Evolutionary conservation across 1,284 basidiomycete genomes (phyloP).

Genomic region (Apiotrichum gracile): DNA sequence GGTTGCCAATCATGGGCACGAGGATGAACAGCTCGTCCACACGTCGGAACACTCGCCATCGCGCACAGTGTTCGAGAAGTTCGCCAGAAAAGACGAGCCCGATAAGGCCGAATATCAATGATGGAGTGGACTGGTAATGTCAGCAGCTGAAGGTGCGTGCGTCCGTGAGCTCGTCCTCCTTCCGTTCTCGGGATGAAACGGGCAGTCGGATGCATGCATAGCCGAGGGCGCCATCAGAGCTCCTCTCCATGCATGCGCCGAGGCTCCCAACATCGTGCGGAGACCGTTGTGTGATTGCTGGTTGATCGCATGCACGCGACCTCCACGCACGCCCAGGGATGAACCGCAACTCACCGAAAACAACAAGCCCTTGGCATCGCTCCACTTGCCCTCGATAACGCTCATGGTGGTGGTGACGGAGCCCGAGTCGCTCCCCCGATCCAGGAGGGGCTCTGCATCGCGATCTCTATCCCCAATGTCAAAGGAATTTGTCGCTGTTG

Average conservation of each 20-base stretch:
- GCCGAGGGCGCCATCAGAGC: too few species aligned
- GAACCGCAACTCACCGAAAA: conserved; percentile 27
- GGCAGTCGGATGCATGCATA: too few species aligned
- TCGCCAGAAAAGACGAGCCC: conserved; percentile 78
- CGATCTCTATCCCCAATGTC: background rate
- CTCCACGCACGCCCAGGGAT: background rate
- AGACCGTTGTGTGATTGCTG: too few species aligned
- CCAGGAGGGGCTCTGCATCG: background rate
- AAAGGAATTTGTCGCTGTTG: background rate
- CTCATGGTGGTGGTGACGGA: conserved; percentile 6
- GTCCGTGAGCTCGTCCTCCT: too few species aligned
- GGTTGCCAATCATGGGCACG: conserved; percentile 85
- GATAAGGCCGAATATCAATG: conserved; percentile 47
- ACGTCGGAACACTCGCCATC: conserved; percentile 80
- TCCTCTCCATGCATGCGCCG: too few species aligned
- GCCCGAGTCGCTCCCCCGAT: background rate
- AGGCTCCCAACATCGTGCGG: too few species aligned
- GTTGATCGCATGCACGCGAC: background rate
- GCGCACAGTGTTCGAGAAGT: conserved; percentile 76
- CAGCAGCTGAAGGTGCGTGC: background rate
- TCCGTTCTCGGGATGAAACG: background rate
- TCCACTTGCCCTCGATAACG: conserved; percentile 16
- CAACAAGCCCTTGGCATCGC: conserved; percentile 30
- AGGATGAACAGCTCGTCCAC: conserved; percentile 96
- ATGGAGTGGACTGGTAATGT: conserved; percentile 45